Evolutionary conservation across 2,329 filamentous ascomycete species (phyloP), one percentile per base, ranked within the genome.

Genomic region (Aspergillus sergii): DNA sequence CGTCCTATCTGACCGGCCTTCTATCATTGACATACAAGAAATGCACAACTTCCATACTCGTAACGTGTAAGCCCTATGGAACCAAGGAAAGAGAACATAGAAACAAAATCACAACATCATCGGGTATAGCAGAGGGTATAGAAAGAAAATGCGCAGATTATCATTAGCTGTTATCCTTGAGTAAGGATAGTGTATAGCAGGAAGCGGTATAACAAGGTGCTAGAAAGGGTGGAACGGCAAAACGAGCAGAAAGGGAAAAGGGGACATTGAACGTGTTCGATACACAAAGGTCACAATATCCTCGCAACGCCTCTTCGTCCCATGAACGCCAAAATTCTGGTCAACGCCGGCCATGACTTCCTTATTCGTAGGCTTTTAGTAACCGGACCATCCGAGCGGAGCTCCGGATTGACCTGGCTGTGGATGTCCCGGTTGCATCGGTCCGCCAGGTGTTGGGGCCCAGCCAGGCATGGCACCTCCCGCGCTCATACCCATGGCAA

Each of bases 341-440:
- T 66, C 56, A 72, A 72, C 68, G 71, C 72, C 69, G 57, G 63
- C 61, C 61, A 64, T 64, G 60, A 66, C 58, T 50, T 45, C 61
- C 55, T 55, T 46, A 56, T 36, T 60, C 58, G 11, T 45, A 23
- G 45, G 61, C 57, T 21, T 63, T 65, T 48, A 79, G 67, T 79
- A 79, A 51, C 73, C 72, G 51, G 77, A 78, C 73, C 77, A 79
- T 56, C 77, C 76, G 19, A 78, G 66, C 57, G 76, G 74, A 65
- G 72, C 75, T 46, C 76, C 76, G 41, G 76, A 75, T 64, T 78
- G 74, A 50, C 76, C 77, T 32, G 72, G 73, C 58, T 78, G 78
- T 16, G 76, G 73, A 56, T 79, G 77, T 56, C 75, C 75, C 7
- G 77, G 73, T 60, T 76, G 77, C 70, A 79, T 75, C 30, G 71